Evolutionary conservation across 345 rosid genomes (phyloP).

Genomic region (Nasturtium officinale): DNA sequence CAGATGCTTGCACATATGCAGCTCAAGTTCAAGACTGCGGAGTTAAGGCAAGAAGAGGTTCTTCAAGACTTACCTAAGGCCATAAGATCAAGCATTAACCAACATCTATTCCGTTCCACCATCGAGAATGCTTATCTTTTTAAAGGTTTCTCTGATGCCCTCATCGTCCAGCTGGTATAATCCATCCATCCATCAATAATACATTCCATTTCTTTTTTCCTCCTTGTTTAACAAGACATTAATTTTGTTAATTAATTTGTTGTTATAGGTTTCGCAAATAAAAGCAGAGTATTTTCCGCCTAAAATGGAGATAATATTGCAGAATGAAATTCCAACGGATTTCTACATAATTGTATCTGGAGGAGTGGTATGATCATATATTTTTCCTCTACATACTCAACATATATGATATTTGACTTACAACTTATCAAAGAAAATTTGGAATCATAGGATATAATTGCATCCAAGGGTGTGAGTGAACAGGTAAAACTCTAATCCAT

Average conservation of each 20-base stretch:
- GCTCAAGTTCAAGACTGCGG: conserved; percentile 85
- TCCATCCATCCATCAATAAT: conserved; percentile 30
- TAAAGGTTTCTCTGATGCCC: conserved; percentile 71
- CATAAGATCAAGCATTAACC: conserved; percentile 78
- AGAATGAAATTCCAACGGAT: conserved; percentile 89
- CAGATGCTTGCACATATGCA: conserved; percentile 94
- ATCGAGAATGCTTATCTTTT: conserved; percentile 70
- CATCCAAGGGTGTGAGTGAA: conserved; percentile 68
- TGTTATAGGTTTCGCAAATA: conserved; percentile 70
- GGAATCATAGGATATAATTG: conserved; percentile 68
- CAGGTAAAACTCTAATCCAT: conserved; percentile 55
- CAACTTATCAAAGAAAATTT: conserved; percentile 1
- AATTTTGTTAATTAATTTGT: conserved; percentile 2
- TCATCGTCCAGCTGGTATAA: conserved; percentile 65
- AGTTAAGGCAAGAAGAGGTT: conserved; percentile 85
- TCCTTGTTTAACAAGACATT: not conserved
- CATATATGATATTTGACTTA: conserved; percentile 25
- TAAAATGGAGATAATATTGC: conserved; percentile 79
- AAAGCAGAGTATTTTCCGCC: conserved; percentile 96
- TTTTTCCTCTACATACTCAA: not conserved
- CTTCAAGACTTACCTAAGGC: conserved; percentile 87
- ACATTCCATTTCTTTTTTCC: not conserved
- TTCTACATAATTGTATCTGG: conserved; percentile 88
- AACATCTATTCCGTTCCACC: conserved; percentile 65
- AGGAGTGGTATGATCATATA: conserved; percentile 64